These are phyloP conservation scores for Metarhizium robertsii DNA, from an alignment of 2,329 filamentous ascomycete genomes.

Conservation along the genomic window DNA sequence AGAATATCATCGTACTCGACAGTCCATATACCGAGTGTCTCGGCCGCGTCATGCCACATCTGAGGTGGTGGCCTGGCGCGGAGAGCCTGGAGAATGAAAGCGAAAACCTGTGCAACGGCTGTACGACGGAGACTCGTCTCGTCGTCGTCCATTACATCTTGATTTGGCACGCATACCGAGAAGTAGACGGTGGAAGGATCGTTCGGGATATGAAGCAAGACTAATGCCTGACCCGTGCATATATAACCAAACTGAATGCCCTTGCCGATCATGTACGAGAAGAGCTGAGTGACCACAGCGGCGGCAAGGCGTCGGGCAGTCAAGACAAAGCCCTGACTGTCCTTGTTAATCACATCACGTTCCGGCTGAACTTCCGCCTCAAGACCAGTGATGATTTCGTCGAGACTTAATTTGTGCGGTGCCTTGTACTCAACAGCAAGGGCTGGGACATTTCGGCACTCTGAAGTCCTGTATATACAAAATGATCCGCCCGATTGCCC, in stretches of 20 bases:
- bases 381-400: conserved; percentile 24
- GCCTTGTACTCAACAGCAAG: conserved; percentile 29
- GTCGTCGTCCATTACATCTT: conserved; percentile 24
- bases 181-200: conserved; percentile 25
- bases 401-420: conserved; percentile 24
- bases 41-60: conserved; percentile 21
- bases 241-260: conserved; percentile 26
- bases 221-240: conserved; percentile 21
- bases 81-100: conserved; percentile 26
- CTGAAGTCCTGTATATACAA: conserved; percentile 12
- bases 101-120: conserved; percentile 27
- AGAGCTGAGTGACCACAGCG: conserved; percentile 29
- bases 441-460: neutral
- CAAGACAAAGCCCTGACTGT: conserved; percentile 21
- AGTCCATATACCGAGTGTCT: conserved; percentile 21
- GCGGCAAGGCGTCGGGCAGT: conserved; percentile 19
- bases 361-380: conserved; percentile 23
- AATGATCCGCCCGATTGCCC: conserved; percentile 22
- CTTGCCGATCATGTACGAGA: conserved; percentile 28
- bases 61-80: conserved; percentile 14
- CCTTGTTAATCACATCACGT: conserved; percentile 21
- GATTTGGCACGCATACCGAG: conserved; percentile 21
- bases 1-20: conserved; percentile 23
- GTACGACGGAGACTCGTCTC: conserved; percentile 24
- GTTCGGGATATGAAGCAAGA: conserved; percentile 25